Evolutionary conservation across 2,329 filamentous ascomycete species (phyloP).

Genomic region (Colletotrichum phormii): DNA sequence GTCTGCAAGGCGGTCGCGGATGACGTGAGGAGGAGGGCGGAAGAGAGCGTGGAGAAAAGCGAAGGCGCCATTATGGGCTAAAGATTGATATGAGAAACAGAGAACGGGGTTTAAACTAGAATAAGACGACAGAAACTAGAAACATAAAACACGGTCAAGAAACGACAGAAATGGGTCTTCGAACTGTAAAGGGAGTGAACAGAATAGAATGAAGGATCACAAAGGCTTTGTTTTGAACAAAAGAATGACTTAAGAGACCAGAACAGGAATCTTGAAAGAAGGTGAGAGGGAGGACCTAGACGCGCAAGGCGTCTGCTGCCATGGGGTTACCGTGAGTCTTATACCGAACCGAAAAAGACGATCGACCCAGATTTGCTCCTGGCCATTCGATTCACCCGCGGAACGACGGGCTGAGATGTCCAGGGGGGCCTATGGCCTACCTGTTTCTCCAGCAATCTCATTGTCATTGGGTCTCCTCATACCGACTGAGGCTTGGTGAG

Average conservation of each 20-base stretch:
- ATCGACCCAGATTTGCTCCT: conserved; percentile 14
- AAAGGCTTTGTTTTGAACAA: conserved; percentile 3
- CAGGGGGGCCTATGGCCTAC: conserved; percentile 19
- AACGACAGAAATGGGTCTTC: conserved; percentile 16
- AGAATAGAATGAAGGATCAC: conserved; percentile 18
- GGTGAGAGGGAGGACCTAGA: conserved; percentile 10
- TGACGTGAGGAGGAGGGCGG: conserved; percentile 29
- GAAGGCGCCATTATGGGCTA: conserved; percentile 35
- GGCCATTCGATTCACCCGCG: conserved; percentile 21
- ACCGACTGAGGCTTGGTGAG: conserved; percentile 14
- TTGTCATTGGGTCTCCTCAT: conserved; percentile 11
- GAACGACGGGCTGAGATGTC: conserved; percentile 19
- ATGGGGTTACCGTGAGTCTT: conserved; percentile 20
- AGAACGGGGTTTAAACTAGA: background rate
- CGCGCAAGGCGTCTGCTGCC: conserved; percentile 15
- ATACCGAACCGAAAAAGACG: conserved; percentile 20
- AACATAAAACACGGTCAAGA: conserved; percentile 3
- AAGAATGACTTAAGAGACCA: conserved; percentile 31
- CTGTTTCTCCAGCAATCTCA: conserved; percentile 15
- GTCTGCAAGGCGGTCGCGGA: conserved; percentile 19
- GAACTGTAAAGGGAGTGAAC: conserved; percentile 9
- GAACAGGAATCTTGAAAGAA: conserved; percentile 17
- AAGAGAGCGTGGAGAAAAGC: conserved; percentile 35
- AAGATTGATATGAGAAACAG: background rate
- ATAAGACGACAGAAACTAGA: background rate